Evolutionary conservation across 192 early-diverging fungal species (phyloP).

Genomic region (Gonapodya prolifera): DNA sequence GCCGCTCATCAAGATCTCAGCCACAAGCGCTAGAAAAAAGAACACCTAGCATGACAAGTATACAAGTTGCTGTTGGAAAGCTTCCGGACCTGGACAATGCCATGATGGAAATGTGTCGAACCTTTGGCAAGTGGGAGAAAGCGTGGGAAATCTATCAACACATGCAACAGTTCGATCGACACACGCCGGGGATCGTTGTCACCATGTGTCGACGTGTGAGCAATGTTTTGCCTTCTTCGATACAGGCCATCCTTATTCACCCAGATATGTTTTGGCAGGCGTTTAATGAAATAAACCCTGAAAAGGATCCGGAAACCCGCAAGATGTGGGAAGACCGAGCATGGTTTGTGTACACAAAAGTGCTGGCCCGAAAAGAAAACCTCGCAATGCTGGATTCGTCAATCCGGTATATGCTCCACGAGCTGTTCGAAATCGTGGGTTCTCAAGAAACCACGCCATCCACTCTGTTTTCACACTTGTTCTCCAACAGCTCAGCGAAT

Average conservation of each 20-base stretch:
- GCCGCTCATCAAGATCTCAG: not conserved
- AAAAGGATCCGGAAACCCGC: not conserved
- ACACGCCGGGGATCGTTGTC: not conserved
- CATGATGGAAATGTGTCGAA: not conserved
- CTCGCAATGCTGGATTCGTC: not conserved
- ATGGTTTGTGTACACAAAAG: not conserved
- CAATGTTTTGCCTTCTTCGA: not conserved
- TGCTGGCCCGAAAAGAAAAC: not conserved
- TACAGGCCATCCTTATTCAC: not conserved
- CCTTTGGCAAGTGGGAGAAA: not conserved
- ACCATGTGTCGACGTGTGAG: not conserved
- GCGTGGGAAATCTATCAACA: not conserved
- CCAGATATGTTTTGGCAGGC: not conserved
- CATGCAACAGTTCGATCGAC: not conserved
- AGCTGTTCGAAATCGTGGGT: not conserved
- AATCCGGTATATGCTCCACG: not conserved
- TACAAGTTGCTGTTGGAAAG: not conserved
- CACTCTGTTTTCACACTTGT: not conserved
- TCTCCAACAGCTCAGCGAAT: not conserved
- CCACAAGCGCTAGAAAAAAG: not conserved
- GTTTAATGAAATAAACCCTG: not conserved
- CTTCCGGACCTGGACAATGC: not conserved
- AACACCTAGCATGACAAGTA: not conserved
- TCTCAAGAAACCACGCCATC: not conserved
- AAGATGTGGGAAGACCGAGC: not conserved